phyloP scores from a whole-genome alignment of 129 eudicot species.

The Pulicaria dysenterica region DNA sequence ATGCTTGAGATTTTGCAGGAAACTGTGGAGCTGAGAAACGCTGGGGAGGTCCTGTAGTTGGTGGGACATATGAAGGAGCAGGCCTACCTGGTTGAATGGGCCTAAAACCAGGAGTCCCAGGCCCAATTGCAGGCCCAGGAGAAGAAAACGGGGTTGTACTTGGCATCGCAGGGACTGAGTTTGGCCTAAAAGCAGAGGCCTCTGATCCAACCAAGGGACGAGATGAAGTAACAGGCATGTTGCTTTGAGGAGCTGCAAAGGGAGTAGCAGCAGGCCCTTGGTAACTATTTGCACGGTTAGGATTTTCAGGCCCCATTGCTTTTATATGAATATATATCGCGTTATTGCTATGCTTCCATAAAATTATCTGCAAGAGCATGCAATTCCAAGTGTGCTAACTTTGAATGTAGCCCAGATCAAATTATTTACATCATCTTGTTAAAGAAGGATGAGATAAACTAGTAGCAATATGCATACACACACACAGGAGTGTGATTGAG shows the following conservation, averaged over 20 bases:
- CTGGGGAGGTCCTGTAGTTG: slow-evolving; percentile 60
- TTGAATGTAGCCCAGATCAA: neutral
- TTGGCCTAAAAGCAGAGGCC: slow-evolving; percentile 63
- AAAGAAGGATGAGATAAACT: slow-evolving; percentile 7
- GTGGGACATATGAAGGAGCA: slow-evolving; percentile 62
- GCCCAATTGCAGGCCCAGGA: slow-evolving; percentile 52
- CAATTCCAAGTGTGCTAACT: slow-evolving; percentile 7
- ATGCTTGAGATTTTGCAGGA: slow-evolving; percentile 48
- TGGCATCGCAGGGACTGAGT: slow-evolving; percentile 37
- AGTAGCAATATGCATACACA: neutral
- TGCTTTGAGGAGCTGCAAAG: slow-evolving; percentile 65
- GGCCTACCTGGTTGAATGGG: slow-evolving; percentile 60
- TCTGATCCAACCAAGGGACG: slow-evolving; percentile 71
- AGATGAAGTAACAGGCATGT: slow-evolving; percentile 58
- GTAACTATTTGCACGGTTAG: slow-evolving; percentile 55
- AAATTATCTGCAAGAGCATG: slow-evolving; percentile 41
- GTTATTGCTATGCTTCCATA: slow-evolving; percentile 33
- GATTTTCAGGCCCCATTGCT: slow-evolving; percentile 89
- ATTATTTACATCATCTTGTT: slow-evolving; percentile 1
- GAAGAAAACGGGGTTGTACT: slow-evolving; percentile 52
- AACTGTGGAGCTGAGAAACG: slow-evolving; percentile 74
- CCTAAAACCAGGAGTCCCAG: slow-evolving; percentile 57
- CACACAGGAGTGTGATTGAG: neutral
- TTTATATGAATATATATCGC: slow-evolving; percentile 34
- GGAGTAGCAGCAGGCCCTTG: slow-evolving; percentile 68